Base-by-base conservation (phyloP, 2,329 filamentous ascomycete genomes). In the Trichoderma brevicompactum region DNA sequence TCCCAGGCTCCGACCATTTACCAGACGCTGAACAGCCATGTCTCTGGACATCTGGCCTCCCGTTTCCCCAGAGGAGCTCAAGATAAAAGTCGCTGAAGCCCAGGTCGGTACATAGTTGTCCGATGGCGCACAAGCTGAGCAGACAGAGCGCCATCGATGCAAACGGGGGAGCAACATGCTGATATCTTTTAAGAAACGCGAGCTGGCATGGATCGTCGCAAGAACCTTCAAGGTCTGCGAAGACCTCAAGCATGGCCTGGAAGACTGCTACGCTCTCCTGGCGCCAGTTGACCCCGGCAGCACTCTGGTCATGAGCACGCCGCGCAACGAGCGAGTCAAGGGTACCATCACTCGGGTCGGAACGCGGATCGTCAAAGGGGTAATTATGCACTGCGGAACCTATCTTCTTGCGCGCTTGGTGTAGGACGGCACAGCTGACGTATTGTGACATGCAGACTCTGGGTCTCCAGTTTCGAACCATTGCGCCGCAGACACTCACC, bases 341-440 rank as follows among this genome's bases (percentile, higher is more conserved):
- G 95, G 95, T 17, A 92, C 92, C 72, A 87, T 98, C 67, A 98
- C 94, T 1, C 87, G 95, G 62, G 87, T 96, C 41, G 95, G 95
- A 44, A 92, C 92, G n/a, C 88, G 90, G 59, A 90, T 99, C 69
- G 90, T 96, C 68, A 97, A 96, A 76, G 94, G 93, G 70, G 92
- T 94, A 82, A 71, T 89, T 83, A 6, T 5, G 36, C 40, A 41
- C 13, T 41, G 40, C 40, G 13, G 40, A 2, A 15, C 2, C 13
- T 28, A 6, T 15, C 13, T 32, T 34, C 4, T 2, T 17, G 12
- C 8, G 23, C 19, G 8, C 8, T 1, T n/a, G 28, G 36, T 13
- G 15, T 10, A 13, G 28, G 8, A 32, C n/a, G 7, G 8, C 15
- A 32, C 7, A 3, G n/a, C 6, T 61, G n/a, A 61, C 38, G 13